A percentile compares a stretch with the other conserved stretches of the same genome.
These are phyloP conservation scores for Nicotiana tomentosiformis DNA, from an alignment of 257 asterid genomes.

Conservation along the genomic window DNA sequence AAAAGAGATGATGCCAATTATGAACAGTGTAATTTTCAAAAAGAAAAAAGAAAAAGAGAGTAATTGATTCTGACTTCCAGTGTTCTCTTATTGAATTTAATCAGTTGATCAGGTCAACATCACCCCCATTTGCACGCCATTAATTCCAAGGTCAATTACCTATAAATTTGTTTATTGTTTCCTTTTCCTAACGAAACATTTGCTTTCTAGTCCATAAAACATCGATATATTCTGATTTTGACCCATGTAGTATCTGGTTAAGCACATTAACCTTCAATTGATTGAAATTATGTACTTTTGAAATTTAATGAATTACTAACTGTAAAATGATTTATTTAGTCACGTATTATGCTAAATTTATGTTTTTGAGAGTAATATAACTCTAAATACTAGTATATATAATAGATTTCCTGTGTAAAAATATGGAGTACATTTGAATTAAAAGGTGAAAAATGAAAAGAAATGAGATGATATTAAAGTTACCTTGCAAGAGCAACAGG, in stretches of 20 bases:
- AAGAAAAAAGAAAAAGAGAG: neutral
- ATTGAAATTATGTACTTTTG: neutral
- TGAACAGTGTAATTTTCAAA: neutral
- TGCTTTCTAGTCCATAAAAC: neutral
- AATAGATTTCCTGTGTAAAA: no score
- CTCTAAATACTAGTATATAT: no score
- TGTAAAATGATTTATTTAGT: neutral
- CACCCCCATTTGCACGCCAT: neutral
- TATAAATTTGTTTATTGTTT: neutral
- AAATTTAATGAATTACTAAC: neutral
- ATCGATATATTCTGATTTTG: neutral
- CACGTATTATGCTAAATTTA: neutral
- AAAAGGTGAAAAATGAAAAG: no score
- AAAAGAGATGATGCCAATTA: neutral
- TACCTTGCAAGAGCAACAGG: conserved; percentile 93
- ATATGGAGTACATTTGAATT: no score
- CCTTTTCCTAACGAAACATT: neutral
- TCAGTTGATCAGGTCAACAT: no score
- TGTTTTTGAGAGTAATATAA: no score
- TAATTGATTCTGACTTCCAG: neutral
- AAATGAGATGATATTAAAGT: neutral
- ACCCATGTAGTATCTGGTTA: neutral
- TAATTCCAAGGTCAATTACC: neutral
- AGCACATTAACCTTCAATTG: neutral
- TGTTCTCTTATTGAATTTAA: neutral